These are phyloP conservation scores for Hypoxylon crocopeplum DNA, from an alignment of 495 filamentous ascomycete species.

Conservation along the genomic window DNA sequence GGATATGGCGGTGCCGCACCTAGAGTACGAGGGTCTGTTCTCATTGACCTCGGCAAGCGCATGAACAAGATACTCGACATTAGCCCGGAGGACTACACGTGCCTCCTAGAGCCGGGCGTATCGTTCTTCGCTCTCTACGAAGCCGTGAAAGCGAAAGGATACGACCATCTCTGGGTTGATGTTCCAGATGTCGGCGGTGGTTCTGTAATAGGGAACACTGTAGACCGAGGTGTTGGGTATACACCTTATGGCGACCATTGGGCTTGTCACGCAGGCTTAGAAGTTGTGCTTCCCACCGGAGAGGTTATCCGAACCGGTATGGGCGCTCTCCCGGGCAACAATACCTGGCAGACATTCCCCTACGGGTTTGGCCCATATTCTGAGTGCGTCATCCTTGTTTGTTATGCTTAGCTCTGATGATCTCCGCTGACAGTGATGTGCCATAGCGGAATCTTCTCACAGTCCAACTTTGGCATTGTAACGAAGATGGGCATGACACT, in stretches of 20 bases:
- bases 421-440: constrained; percentile 1
- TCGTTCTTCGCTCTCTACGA: constrained; percentile 57
- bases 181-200: constrained; percentile 58
- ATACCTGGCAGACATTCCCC: constrained; percentile 56
- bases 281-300: constrained; percentile 62
- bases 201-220: constrained; percentile 57
- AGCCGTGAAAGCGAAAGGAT: constrained; percentile 43
- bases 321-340: constrained; percentile 55
- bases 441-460: constrained; percentile 58
- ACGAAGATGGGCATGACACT: constrained; percentile 60
- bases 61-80: constrained; percentile 63
- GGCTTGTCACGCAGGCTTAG: constrained; percentile 55
- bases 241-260: constrained; percentile 48
- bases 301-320: constrained; percentile 62
- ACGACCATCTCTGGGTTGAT: constrained; percentile 41
- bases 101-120: constrained; percentile 61
- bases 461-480: constrained; percentile 61
- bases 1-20: constrained; percentile 65
- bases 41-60: constrained; percentile 57
- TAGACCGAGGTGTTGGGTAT: constrained; percentile 62
- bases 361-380: constrained; percentile 61
- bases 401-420: neutral
- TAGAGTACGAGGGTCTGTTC: constrained; percentile 57
- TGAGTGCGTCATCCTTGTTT: constrained; percentile 55
- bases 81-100: constrained; percentile 55